Conservation (phyloP, 1,139 yeast genomes). For the Pichia sp. region DNA sequence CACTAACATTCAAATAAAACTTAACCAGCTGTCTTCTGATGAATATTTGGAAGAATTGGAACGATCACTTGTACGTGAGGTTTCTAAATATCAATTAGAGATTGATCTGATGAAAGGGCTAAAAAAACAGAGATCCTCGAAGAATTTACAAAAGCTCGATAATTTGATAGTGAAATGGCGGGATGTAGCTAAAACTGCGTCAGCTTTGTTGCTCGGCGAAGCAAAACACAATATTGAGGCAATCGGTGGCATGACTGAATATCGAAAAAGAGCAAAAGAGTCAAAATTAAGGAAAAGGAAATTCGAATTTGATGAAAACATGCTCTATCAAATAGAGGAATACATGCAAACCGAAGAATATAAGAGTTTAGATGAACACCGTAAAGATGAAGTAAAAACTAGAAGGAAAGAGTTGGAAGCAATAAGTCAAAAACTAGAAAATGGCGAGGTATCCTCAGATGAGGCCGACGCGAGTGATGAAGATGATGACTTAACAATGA, state of each 20-base stretch:
- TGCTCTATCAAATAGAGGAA: constrained; percentile 23
- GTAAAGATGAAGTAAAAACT: constrained; percentile 16
- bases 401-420: constrained; percentile 27
- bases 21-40: constrained; percentile 11
- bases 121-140: constrained; percentile 20
- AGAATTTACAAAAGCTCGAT: constrained; percentile 21
- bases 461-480: constrained; percentile 18
- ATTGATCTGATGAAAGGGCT: constrained; percentile 30
- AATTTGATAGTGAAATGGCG: constrained; percentile 36
- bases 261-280: constrained; percentile 27
- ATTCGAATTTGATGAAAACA: constrained; percentile 29
- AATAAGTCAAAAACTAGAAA: constrained; percentile 23
- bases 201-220: constrained; percentile 34
- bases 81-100: constrained; percentile 22
- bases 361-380: constrained; percentile 17
- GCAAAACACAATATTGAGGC: constrained; percentile 32
- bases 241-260: constrained; percentile 39
- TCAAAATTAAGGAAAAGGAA: constrained; percentile 27
- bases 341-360: constrained; percentile 26
- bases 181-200: constrained; percentile 33
- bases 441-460: constrained; percentile 15
- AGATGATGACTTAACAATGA: constrained; percentile 31
- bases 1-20: constrained; percentile 9
- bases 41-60: constrained; percentile 10
- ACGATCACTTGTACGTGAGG: constrained; percentile 21